phyloP scores from a whole-genome alignment of 2,329 filamentous ascomycete species.

The Phialophora tarda region DNA sequence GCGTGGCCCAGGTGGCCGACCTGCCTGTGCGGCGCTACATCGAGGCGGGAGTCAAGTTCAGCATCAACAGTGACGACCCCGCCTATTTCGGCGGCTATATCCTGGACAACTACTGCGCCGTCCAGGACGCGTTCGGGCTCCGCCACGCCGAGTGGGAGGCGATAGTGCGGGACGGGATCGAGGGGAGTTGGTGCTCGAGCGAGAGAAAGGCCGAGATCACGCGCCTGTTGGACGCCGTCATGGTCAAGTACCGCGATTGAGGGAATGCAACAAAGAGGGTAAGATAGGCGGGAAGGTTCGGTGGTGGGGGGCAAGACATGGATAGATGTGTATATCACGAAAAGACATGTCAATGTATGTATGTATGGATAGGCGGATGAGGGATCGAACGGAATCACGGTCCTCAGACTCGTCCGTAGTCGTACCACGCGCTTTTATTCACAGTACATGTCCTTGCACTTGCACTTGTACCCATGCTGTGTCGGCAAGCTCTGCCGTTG shows the following conservation, averaged over 20 bases:
- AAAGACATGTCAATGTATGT: too few relatives aligned
- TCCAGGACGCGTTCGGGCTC: conserved; percentile 73
- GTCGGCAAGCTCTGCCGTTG: too few relatives aligned
- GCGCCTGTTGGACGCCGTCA: conserved; percentile 13
- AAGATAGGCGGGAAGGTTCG: too few relatives aligned
- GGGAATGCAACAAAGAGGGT: too few relatives aligned
- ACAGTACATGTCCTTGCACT: too few relatives aligned
- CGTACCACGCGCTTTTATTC: not conserved
- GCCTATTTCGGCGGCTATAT: conserved; percentile 79
- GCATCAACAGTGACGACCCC: conserved; percentile 75
- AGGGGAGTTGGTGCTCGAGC: conserved; percentile 72
- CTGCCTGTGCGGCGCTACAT: conserved; percentile 69
- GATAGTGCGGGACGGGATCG: conserved; percentile 67
- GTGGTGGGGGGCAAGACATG: too few relatives aligned
- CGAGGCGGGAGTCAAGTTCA: conserved; percentile 68
- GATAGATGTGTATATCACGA: not conserved
- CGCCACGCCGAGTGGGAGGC: conserved; percentile 68
- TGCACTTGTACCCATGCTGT: too few relatives aligned
- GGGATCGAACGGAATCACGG: too few relatives aligned
- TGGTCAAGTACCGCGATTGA: conserved; percentile 11
- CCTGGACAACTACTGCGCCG: conserved; percentile 74
- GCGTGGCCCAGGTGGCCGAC: conserved; percentile 58
- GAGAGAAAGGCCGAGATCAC: conserved; percentile 59
- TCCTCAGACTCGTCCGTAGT: not conserved
- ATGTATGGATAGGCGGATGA: too few relatives aligned